Evolutionary conservation across 176 grass and related monocot species (phyloP).

Genomic region (Phragmites australis): DNA sequence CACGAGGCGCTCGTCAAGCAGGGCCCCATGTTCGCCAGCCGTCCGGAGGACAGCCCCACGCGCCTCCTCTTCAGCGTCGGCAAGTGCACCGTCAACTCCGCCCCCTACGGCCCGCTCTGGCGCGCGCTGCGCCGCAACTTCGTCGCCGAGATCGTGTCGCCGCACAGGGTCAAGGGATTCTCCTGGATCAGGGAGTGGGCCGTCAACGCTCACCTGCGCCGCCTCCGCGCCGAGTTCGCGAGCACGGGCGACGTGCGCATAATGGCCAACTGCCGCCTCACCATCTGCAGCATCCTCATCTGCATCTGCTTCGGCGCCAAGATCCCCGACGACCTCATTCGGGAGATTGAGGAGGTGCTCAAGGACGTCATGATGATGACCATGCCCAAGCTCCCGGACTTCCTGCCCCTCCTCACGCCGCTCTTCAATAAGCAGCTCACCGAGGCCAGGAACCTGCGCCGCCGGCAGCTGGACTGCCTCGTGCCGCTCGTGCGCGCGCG

Average conservation of each 20-base stretch:
- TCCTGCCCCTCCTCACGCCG: constrained; percentile 75
- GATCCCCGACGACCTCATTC: constrained; percentile 72
- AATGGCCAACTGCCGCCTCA: constrained; percentile 75
- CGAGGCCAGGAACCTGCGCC: constrained; percentile 53
- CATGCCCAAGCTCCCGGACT: constrained; percentile 82
- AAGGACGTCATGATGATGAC: constrained; percentile 98
- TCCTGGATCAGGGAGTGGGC: constrained; percentile 98
- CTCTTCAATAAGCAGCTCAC: constrained; percentile 73
- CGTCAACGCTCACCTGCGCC: constrained; percentile 65
- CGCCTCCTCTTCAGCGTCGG: constrained; percentile 89
- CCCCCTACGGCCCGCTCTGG: constrained; percentile 83
- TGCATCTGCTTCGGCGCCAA: constrained; percentile 98
- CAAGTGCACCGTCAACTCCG: constrained; percentile 96
- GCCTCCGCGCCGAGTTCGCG: constrained; percentile 56
- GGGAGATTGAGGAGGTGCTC: constrained; percentile 86
- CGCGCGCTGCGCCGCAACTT: constrained; percentile 88
- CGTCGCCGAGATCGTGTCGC: constrained; percentile 80
- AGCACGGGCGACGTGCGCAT: constrained; percentile 44
- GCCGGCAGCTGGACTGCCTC: constrained; percentile 74
- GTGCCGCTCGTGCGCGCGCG: constrained; percentile 66
- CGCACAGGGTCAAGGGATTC: constrained; percentile 71
- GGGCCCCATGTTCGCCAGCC: constrained; percentile 84
- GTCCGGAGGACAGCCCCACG: constrained; percentile 74
- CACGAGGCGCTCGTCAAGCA: constrained; percentile 91
- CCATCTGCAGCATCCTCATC: constrained; percentile 94